Conservation (phyloP, 2,329 filamentous ascomycete species). For the Pseudopithomyces maydicus region DNA sequence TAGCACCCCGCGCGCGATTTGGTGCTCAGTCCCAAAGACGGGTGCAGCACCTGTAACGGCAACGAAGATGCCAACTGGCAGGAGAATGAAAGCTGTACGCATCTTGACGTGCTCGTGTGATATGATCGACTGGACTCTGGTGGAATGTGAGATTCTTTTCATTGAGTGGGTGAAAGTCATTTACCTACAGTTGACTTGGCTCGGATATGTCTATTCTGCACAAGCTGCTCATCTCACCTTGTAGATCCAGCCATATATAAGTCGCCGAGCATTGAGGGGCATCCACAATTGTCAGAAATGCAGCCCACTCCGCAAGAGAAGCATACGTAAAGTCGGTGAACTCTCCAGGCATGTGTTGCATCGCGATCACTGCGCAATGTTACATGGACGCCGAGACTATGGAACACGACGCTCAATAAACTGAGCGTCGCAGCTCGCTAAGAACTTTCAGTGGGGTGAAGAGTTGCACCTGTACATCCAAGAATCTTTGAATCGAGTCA, state of each 20-base stretch:
- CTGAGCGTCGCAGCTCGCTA: not conserved
- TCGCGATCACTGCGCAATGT: not conserved
- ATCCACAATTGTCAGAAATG: not conserved
- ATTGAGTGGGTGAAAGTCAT: not conserved
- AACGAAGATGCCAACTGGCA: slow-evolving; percentile 12
- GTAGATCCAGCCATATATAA: too few species aligned
- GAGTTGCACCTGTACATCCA: not conserved
- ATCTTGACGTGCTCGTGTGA: not conserved
- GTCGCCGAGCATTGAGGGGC: not conserved
- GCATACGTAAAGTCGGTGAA: not conserved
- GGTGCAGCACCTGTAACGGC: slow-evolving; percentile 17
- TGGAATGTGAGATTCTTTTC: not conserved
- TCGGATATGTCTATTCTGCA: not conserved
- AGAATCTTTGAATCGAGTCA: not conserved
- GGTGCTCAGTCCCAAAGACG: slow-evolving; percentile 7
- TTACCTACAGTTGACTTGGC: not conserved
- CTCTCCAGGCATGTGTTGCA: not conserved
- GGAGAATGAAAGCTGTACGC: slow-evolving; percentile 1
- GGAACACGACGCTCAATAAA: too few species aligned
- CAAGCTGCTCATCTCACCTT: too few species aligned
- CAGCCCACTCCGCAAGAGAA: not conserved
- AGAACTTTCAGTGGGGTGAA: not conserved
- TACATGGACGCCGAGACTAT: not conserved
- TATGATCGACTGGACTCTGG: not conserved
- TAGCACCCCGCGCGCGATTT: not conserved